Conservation (phyloP, 2,329 filamentous ascomycete genomes). For the Dichotomopilus funicola region DNA sequence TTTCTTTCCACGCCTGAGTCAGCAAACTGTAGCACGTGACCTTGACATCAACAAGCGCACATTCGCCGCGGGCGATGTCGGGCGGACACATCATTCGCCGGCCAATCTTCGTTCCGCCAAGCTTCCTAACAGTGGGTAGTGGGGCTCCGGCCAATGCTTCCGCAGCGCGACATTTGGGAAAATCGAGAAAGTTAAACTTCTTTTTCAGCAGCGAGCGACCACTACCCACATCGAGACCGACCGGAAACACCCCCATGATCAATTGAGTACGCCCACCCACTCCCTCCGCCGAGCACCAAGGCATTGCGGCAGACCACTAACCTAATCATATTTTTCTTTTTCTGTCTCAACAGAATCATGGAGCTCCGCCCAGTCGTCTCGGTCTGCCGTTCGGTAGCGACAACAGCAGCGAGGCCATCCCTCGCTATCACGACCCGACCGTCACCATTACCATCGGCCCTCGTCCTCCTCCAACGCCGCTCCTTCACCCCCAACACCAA, state of each 20-base stretch:
- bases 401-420: constrained; percentile 11
- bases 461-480: constrained; percentile 8
- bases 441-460: constrained; percentile 4
- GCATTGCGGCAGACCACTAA: not conserved
- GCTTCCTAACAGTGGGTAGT: not conserved
- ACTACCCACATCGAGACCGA: too few species aligned
- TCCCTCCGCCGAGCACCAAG: not conserved
- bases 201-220: too few species aligned
- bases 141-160: not conserved
- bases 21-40: not conserved
- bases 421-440: constrained; percentile 3
- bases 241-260: constrained; percentile 10
- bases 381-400: constrained; percentile 16
- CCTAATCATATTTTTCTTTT: not conserved
- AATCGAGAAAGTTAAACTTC: constrained; percentile 1
- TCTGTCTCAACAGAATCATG: constrained; percentile 16
- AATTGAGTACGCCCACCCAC: constrained; percentile 13
- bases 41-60: not conserved
- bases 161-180: constrained; percentile 12
- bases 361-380: constrained; percentile 22
- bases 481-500: constrained; percentile 10
- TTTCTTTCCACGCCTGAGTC: not conserved
- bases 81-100: constrained; percentile 12
- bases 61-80: not conserved
- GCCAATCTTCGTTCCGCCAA: not conserved